Evolutionary conservation across 345 rosid genomes (phyloP), one percentile per base, ranked within the genome.

Genomic region (Linum usitatissimum): DNA sequence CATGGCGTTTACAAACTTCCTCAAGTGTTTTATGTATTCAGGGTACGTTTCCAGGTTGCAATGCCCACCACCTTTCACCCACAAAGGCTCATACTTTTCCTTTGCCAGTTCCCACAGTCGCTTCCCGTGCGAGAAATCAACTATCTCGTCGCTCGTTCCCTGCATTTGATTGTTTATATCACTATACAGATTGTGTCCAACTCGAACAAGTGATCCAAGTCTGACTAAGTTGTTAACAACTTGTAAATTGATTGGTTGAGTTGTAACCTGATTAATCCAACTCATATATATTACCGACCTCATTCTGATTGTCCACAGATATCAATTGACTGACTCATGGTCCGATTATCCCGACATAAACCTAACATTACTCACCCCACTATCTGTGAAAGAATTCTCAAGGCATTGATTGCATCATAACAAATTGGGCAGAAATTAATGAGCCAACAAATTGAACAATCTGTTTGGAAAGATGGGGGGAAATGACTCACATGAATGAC

Each of bases 11-110:
- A 90, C 65, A 78, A 79, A 93, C 79, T 82, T 84, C 39, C 90
- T 79, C 49, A 93, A 69, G 73, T 93, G 97, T 67, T 82, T 86
- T 40, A 93, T 93, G 78, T 86, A 93, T 68, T 90, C 97, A 0
- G 99, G 99, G 42, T 80, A 87, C 5, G 92, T 87, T 82, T 93
- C 99, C 1, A 93, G 88, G 80, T 90, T 87, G 80, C 99, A 90
- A 66, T 93, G 99, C 21, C 97, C 96, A 6, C 97, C 99, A n/a
- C 97, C 96, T 68, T 87, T 87, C 57, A 93, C 86, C 99, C 99
- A 90, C 63, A 93, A 72, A 1, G 99, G 99, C 12, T 90, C 97
- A 30, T 86, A 90, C 66, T 90, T 90, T 66, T 93, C 96, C 70
- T 84, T 93, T 0, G 97, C 69, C 19, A 93, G 84, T 63, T 93